Base-by-base conservation (phyloP, 352 stramenopile genomes). In the Phytophthora palmivora region DNA sequence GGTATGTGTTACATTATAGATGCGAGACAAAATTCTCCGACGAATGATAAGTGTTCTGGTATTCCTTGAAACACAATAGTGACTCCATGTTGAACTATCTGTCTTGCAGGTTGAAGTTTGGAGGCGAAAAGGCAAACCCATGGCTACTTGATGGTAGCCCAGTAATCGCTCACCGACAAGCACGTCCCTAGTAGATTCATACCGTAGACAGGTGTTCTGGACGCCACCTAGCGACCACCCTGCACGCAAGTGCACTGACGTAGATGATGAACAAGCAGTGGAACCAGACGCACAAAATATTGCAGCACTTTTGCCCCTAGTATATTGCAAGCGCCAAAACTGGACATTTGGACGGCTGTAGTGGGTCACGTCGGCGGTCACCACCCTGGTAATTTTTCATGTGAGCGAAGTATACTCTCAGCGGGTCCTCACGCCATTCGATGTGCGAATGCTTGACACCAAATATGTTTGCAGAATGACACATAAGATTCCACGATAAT, bases 121-220 rank as follows among this genome's bases (percentile, higher is more conserved):
- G n/a, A n/a, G 62, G 21, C 8, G 64, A 37, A 6, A 33, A 22
- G 3, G 61, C 49, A 64, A 70, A 70, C 10, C 58, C 28, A 22
- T 48, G 24, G 41, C 42, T 51, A 2, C 55, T 30, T 0, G 42
- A 45, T 6, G 53, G 61, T 18, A 58, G 30, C 0, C 44, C 61
- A 12, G 44, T 9, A 8, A 64, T 53, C 7, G 53, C 59, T 12
- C 61, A 12, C 61, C 61, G 10, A 70, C 61, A 28, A 55, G 48
- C 61, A 59, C 64, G n/a, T 61, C 59, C 1, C 59, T 50, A 43
- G 59, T 43, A 36, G 39, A 6, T n/a, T 57, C 50, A 36, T 70
- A 54, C 2, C 38, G n/a, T 0, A 64, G 22, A 50, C 52, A 70
- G 0, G 46, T 55, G 16, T 60, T 54, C 15, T 63, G 41, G 1